A percentile compares a stretch with the other conserved stretches of the same genome.
Conservation (phyloP, 768 basidiomycete genomes). For the Dioszegia aurantiaca region DNA sequence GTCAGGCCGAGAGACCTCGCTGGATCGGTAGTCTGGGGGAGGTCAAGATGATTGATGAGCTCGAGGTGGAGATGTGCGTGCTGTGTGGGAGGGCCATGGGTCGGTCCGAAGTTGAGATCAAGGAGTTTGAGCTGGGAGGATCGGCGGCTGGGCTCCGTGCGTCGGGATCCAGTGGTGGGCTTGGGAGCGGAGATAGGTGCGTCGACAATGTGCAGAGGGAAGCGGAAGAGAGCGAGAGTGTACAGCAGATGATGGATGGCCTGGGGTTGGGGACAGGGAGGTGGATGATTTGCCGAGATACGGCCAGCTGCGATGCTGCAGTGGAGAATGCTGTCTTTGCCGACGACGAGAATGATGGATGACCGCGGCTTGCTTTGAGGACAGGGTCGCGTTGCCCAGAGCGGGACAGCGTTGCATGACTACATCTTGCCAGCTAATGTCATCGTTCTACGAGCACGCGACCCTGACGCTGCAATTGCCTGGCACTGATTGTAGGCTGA, state of each 20-base stretch:
- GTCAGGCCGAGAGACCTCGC: neutral
- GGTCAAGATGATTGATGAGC: slow-evolving; percentile 14
- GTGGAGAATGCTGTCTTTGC: slow-evolving; percentile 7
- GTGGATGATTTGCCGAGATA: slow-evolving; percentile 13
- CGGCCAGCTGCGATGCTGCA: slow-evolving; percentile 3
- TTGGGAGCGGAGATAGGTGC: neutral
- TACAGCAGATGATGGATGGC: neutral
- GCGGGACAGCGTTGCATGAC: too few species aligned
- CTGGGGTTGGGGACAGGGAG: slow-evolving; percentile 1
- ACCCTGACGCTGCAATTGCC: too few species aligned
- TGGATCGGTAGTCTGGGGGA: slow-evolving; percentile 5
- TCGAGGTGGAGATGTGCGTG: slow-evolving; percentile 16
- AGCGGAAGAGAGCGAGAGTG: neutral
- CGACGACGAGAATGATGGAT: slow-evolving; percentile 1
- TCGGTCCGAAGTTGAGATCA: slow-evolving; percentile 6
- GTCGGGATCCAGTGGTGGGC: neutral
- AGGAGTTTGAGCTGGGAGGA: slow-evolving; percentile 13
- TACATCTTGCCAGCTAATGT: too few species aligned
- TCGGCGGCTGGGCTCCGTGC: neutral
- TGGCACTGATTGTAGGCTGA: too few species aligned
- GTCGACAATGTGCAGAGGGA: too few species aligned
- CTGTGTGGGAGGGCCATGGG: slow-evolving; percentile 15
- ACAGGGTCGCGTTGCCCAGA: too few species aligned
- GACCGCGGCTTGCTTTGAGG: neutral
- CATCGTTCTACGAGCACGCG: too few species aligned